Percentiles rank a stretch among this genome's conserved stretches.
These are phyloP conservation scores for Crucihimalaya himalaica DNA, from an alignment of 345 rosid genomes.

Conservation along the genomic window DNA sequence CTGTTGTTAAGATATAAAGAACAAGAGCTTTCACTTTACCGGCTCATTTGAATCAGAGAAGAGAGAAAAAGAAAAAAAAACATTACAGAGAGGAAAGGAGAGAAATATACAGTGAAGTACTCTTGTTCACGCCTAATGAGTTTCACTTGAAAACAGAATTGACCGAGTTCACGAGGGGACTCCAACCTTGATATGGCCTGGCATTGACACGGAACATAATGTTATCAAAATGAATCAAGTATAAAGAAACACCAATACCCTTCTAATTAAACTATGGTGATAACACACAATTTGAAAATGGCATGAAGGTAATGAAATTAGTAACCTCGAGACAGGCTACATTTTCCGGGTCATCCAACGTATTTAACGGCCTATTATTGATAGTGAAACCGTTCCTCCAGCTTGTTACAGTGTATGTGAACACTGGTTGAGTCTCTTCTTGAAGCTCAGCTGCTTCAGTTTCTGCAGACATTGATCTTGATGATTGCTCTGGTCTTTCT, in stretches of 20 bases:
- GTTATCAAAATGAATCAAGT: background rate
- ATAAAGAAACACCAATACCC: background rate
- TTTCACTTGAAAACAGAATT: slow-evolving; percentile 49
- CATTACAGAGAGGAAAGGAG: background rate
- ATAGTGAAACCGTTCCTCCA: slow-evolving; percentile 83
- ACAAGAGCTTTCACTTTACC: background rate
- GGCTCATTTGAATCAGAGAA: background rate
- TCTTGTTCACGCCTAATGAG: slow-evolving; percentile 60
- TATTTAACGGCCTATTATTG: slow-evolving; percentile 58
- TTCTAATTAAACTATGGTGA: background rate
- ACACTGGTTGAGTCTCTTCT: background rate
- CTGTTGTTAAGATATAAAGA: slow-evolving; percentile 27
- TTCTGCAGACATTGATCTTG: background rate
- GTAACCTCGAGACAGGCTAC: slow-evolving; percentile 65
- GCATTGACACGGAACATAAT: background rate
- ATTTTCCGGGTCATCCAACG: slow-evolving; percentile 65
- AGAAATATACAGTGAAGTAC: slow-evolving; percentile 46
- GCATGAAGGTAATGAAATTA: background rate
- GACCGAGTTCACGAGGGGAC: slow-evolving; percentile 63
- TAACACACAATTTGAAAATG: background rate
- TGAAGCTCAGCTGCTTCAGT: slow-evolving; percentile 43
- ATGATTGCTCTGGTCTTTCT: slow-evolving; percentile 48
- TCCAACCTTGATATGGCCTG: slow-evolving; percentile 44
- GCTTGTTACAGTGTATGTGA: slow-evolving; percentile 47
- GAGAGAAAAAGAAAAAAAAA: no score